phyloP scores from a whole-genome alignment of 352 stramenopile genomes.

The Pythium grandisporangium region DNA sequence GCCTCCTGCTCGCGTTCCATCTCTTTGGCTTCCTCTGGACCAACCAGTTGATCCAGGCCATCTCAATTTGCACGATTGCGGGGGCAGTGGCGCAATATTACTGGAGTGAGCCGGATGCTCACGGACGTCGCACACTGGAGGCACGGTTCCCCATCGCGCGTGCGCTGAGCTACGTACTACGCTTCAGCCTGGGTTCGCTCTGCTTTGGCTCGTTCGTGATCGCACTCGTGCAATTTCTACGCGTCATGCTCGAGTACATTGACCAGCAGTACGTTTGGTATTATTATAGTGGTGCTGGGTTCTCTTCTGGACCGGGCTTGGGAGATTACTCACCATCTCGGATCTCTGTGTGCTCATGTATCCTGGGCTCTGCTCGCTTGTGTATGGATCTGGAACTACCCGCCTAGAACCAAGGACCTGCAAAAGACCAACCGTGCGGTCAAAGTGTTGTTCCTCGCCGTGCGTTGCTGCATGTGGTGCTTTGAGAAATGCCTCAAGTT shows the following conservation, averaged over 20 bases:
- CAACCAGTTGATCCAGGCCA: constrained; percentile 92
- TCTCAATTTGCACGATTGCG: constrained; percentile 92
- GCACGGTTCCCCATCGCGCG: constrained; percentile 48
- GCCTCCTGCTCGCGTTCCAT: constrained; percentile 56
- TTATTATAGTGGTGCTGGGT: no score
- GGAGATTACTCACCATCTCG: no score
- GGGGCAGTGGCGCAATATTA: constrained; percentile 90
- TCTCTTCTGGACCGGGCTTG: no score
- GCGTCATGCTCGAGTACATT: constrained; percentile 91
- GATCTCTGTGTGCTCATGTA: no score
- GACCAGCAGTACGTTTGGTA: constrained; percentile 78
- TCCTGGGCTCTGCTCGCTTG: background rate
- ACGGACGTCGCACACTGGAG: constrained; percentile 30
- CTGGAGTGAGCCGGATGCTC: constrained; percentile 61
- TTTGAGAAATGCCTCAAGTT: constrained; percentile 96
- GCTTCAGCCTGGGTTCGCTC: constrained; percentile 92
- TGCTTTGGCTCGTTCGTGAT: constrained; percentile 97
- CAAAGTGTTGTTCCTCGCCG: constrained; percentile 69
- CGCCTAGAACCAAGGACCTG: constrained; percentile 58
- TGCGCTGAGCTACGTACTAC: constrained; percentile 46
- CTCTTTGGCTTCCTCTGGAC: constrained; percentile 97
- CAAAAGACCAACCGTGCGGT: constrained; percentile 67
- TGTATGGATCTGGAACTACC: background rate
- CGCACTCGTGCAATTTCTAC: constrained; percentile 93
- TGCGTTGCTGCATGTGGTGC: constrained; percentile 93